Conservation (phyloP, 1,139 yeast species). For the Blastobotrys capitulatus region DNA sequence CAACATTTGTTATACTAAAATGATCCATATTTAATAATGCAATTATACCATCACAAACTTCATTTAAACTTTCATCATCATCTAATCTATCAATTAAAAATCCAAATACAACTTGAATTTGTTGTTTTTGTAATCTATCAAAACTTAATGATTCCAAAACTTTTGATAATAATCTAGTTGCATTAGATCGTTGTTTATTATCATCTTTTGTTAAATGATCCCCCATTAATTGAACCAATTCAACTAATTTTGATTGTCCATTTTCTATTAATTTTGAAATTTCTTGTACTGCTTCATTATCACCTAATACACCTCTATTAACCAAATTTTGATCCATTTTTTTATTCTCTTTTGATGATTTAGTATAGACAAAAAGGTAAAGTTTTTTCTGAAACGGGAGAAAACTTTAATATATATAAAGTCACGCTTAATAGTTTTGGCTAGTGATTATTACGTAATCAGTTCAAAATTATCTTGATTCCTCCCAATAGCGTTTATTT, state of each 20-base stretch:
- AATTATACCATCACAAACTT: constrained; percentile 52
- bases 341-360: neutral
- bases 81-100: constrained; percentile 63
- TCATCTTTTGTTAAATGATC: constrained; percentile 65
- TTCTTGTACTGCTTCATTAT: constrained; percentile 31
- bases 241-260: constrained; percentile 42
- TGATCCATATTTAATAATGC: constrained; percentile 44
- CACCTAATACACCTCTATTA: constrained; percentile 31
- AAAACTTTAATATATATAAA: no score
- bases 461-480: no score
- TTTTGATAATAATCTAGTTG: constrained; percentile 55
- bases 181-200: constrained; percentile 37
- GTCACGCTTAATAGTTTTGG: no score
- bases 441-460: no score
- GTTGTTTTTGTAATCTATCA: constrained; percentile 49
- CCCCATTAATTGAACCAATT: constrained; percentile 52
- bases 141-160: constrained; percentile 41
- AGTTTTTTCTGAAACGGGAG: no score
- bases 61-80: constrained; percentile 51
- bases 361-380: no score
- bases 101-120: constrained; percentile 57
- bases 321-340: constrained; percentile 18
- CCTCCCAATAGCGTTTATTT: no score
- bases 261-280: constrained; percentile 32
- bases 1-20: constrained; percentile 21